A percentile compares a stretch with the other conserved stretches of the same genome.
phyloP scores from a whole-genome alignment of 2,329 filamentous ascomycete species.

The Fusarium abutilonis region DNA sequence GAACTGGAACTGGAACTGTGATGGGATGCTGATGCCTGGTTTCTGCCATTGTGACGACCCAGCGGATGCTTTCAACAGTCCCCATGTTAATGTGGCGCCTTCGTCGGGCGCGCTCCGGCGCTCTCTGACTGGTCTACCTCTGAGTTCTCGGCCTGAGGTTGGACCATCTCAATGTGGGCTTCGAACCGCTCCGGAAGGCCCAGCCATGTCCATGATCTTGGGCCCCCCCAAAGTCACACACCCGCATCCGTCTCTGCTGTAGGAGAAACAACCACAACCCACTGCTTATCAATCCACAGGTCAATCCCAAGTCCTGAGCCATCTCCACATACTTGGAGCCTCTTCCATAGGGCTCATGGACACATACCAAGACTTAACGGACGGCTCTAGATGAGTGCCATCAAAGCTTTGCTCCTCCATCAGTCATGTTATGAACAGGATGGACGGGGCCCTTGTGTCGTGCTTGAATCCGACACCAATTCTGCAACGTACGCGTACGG shows the following conservation, averaged over 20 bases:
- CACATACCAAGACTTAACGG: neutral
- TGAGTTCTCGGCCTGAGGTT: conserved; percentile 16
- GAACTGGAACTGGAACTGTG: neutral
- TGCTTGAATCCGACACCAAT: conserved; percentile 4
- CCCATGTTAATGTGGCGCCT: conserved; percentile 31
- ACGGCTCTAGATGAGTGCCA: neutral
- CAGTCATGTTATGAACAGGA: conserved; percentile 7
- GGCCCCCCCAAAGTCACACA: conserved; percentile 13
- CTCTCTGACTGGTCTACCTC: conserved; percentile 22
- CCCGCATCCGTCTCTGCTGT: neutral
- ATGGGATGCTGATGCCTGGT: neutral
- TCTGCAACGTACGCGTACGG: conserved; percentile 5
- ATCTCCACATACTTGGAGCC: neutral
- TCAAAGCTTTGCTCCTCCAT: neutral
- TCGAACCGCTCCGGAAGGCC: conserved; percentile 37
- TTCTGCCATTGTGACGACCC: conserved; percentile 6
- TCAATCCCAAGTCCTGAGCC: neutral
- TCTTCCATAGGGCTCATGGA: neutral
- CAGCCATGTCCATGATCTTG: conserved; percentile 36
- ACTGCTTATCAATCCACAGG: too few species aligned
- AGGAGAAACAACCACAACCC: neutral
- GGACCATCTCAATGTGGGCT: conserved; percentile 26
- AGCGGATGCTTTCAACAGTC: conserved; percentile 10
- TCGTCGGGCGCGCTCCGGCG: conserved; percentile 25
- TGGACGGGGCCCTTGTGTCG: conserved; percentile 10